These are phyloP conservation scores for Teratosphaeria gauchensis DNA, from an alignment of 2,329 filamentous ascomycete species.

Conservation along the genomic window DNA sequence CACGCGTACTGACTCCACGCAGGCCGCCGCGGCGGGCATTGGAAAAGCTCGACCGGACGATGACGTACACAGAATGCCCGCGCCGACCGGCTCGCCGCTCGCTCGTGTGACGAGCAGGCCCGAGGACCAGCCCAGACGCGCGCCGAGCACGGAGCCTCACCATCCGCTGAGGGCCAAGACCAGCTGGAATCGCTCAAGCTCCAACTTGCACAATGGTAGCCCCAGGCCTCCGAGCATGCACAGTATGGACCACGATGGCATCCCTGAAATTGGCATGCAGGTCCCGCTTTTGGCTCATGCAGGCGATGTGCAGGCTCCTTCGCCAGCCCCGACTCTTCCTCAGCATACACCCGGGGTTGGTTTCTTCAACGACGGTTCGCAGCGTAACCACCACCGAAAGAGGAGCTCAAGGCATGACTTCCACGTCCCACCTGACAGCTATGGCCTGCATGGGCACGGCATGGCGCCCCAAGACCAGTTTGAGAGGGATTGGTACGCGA, in stretches of 20 bases:
- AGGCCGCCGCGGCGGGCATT: constrained; percentile 75
- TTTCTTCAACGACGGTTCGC: constrained; percentile 45
- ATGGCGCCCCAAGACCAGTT: constrained; percentile 64
- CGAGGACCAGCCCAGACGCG: constrained; percentile 10
- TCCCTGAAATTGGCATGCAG: constrained; percentile 82
- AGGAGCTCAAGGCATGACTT: constrained; percentile 62
- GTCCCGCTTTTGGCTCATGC: constrained; percentile 91
- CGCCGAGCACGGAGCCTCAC: constrained; percentile 37
- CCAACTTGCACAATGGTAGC: constrained; percentile 34
- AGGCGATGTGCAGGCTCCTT: constrained; percentile 92
- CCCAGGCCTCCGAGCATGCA: constrained; percentile 48
- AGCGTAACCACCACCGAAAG: constrained; percentile 54
- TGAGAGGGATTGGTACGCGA: constrained; percentile 84
- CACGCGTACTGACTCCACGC: constrained; percentile 83
- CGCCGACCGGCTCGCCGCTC: constrained; percentile 13
- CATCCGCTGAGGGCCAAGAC: constrained; percentile 53
- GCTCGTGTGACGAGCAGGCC: constrained; percentile 18
- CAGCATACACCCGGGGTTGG: constrained; percentile 37
- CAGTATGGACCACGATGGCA: constrained; percentile 58
- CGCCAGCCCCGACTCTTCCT: constrained; percentile 53
- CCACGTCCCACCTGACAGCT: constrained; percentile 69
- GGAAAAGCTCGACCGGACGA: constrained; percentile 50
- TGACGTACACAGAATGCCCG: constrained; percentile 31
- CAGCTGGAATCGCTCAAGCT: constrained; percentile 43
- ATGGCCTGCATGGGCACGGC: constrained; percentile 85